Base-by-base conservation (phyloP, 2,329 filamentous ascomycete genomes). In the Botrytis fragariae region DNA sequence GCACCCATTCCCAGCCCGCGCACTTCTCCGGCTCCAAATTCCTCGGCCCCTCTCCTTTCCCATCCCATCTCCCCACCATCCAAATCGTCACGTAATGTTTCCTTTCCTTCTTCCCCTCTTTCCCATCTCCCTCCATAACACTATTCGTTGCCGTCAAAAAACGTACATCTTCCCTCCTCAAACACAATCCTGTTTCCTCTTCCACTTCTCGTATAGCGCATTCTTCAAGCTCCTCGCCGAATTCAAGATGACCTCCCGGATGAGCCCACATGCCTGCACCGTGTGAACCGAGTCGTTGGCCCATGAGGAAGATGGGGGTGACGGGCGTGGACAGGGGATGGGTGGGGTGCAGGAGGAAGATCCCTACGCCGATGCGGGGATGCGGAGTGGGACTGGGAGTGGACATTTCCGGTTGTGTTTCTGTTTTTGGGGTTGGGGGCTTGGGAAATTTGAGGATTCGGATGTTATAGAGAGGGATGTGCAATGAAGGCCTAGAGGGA, bases 21-120 rank as follows among this genome's bases (percentile, higher is more conserved):
- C 88, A 90, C 79, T 89, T 90, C 3, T 87, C 80, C 0, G 85
- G 73, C 73, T 78, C 76, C 39, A 75, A 63, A 48, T 92, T 90
- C 84, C 85, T 72, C 0, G 91, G 87, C 75, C 87, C 80, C 39
- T 85, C 84, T 0, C 78, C 76, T 25, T 85, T 82, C 39, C 88
- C 85, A 0, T 82, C 79, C 76, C 88, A 83, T 62, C 81, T 82
- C 60, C 87, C 89, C 8, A 84, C 83, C 75, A 93, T 87, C 76
- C 93, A 94, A 4, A 94, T 81, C 0, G 93, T 95, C 69, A 94
- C 85, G 78, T 95, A 95, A 79, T 95, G 92, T 81, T 90, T 93
- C 14, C 14, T 37, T 51, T 67, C 32, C 63, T 18, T n/a, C 42
- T 5, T 25, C 12, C 14, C 45, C 42, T 18, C n/a, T 7, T 29